Percentiles rank a stretch among this genome's conserved stretches.
Evolutionary conservation across 208 protist genomes (phyloP).

Genomic region (Strigomonas oncopelti): DNA sequence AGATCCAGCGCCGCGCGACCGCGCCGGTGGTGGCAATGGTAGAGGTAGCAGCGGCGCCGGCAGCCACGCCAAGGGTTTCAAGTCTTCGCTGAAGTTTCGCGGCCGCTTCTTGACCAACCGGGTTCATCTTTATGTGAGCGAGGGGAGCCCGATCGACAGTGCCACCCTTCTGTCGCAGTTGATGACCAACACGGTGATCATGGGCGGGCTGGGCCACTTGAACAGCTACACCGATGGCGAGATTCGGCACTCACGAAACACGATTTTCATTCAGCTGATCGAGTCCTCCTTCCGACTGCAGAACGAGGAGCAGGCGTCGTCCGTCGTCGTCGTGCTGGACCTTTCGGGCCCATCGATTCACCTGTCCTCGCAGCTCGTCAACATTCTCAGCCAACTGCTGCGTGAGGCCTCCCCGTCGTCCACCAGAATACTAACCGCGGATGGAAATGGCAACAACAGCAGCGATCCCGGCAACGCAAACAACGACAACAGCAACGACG

Average conservation of each 20-base stretch:
- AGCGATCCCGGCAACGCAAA: not conserved
- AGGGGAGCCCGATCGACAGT: constrained; percentile 42
- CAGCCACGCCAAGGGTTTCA: constrained; percentile 8
- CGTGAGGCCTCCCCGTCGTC: constrained; percentile 24
- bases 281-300: constrained; percentile 62
- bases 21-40: not conserved
- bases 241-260: constrained; percentile 44
- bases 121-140: constrained; percentile 63
- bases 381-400: constrained; percentile 54
- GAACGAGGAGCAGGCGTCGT: constrained; percentile 20
- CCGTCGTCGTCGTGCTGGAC: constrained; percentile 56
- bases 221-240: constrained; percentile 49
- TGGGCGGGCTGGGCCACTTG: constrained; percentile 73
- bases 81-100: constrained; percentile 28
- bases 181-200: constrained; percentile 36
- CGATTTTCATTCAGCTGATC: constrained; percentile 44
- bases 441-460: not conserved
- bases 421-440: not conserved
- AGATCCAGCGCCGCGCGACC: not conserved
- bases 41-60: not conserved
- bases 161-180: constrained; percentile 20
- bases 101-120: constrained; percentile 49
- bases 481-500: too few species aligned
- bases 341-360: constrained; percentile 53
- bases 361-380: constrained; percentile 63